phyloP scores from a whole-genome alignment of 2,329 filamentous ascomycete genomes.

The Exophiala sideris region DNA sequence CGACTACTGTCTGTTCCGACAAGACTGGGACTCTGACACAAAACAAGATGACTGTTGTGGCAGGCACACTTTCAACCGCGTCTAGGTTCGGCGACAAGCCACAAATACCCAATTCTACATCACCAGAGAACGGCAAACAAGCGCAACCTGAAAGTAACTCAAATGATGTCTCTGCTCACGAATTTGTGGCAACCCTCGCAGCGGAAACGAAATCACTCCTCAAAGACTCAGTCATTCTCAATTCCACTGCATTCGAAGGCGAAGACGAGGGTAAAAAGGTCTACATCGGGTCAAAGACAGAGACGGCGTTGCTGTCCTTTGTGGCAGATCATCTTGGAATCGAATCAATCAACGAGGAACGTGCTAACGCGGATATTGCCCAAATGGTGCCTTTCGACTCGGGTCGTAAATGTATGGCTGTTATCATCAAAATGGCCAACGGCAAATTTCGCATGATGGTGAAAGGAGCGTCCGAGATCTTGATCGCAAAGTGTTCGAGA shows the following conservation, averaged over 20 bases:
- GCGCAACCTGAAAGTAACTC: constrained; percentile 26
- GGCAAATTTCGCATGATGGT: constrained; percentile 57
- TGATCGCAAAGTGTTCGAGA: constrained; percentile 45
- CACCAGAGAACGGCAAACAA: constrained; percentile 26
- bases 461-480: constrained; percentile 53
- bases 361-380: constrained; percentile 58
- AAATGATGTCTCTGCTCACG: constrained; percentile 50
- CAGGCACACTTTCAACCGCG: constrained; percentile 52
- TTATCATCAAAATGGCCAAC: constrained; percentile 55
- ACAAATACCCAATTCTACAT: constrained; percentile 29
- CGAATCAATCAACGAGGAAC: constrained; percentile 58
- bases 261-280: constrained; percentile 57
- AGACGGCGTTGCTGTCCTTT: constrained; percentile 70
- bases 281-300: constrained; percentile 74
- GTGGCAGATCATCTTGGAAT: constrained; percentile 64
- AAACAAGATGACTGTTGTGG: constrained; percentile 61
- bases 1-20: constrained; percentile 62
- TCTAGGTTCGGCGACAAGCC: constrained; percentile 44
- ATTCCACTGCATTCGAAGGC: constrained; percentile 67
- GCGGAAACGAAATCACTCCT: constrained; percentile 55
- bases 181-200: constrained; percentile 54
- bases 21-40: constrained; percentile 65
- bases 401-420: constrained; percentile 66
- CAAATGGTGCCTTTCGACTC: constrained; percentile 60
- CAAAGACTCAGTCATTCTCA: constrained; percentile 63